Evolutionary conservation across 768 basidiomycete species (phyloP), one percentile per base, ranked within the genome.

Genomic region (Butyriboletus loyo): DNA sequence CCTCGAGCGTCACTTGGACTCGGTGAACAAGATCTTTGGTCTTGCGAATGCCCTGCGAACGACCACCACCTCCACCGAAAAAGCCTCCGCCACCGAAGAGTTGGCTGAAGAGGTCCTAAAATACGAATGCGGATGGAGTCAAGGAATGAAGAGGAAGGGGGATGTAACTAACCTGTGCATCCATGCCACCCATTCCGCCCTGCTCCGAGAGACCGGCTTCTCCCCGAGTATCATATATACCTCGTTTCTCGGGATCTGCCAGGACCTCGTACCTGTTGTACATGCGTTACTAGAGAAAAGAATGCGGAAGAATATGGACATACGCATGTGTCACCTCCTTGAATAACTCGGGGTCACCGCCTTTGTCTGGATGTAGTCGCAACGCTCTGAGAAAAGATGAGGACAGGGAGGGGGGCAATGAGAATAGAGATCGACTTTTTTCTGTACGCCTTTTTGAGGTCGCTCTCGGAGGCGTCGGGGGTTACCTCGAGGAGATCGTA

Each of bases 11-110:
- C 65, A 98, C 94, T 66, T 89, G 81, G 57, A 98, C 91, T 51
- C 95, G 89, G 73, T 99, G 97, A 5, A 98, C 89, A 59, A 99
- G 90, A 72, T 99, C 97, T 71, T 98, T 98, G 54, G 94, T 97
- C 72, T 91, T 94, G 66, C 93, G 89, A 19, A 89, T 86, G 14
- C 88, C 90, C 56, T 78, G 81, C 22, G 81, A 76, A 53, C 81
- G 74, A 21, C 83, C 80, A n/a, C 83, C 83, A 0, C 61, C 64
- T 2, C 83, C 87, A 34, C 88, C 87, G 58, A 89, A 88, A 67
- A 89, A 85, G 8, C 86, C 84, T 0, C 82, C 86, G 3, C 92
- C 88, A 47, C 93, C 94, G 54, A 98, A 97, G 39, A 98, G 81
- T 64, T 98, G 95, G 63, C 92, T 90, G 82, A 98, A 99, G 31